phyloP scores from a whole-genome alignment of 2,329 filamentous ascomycete species.

The Aspergillus uvarum region DNA sequence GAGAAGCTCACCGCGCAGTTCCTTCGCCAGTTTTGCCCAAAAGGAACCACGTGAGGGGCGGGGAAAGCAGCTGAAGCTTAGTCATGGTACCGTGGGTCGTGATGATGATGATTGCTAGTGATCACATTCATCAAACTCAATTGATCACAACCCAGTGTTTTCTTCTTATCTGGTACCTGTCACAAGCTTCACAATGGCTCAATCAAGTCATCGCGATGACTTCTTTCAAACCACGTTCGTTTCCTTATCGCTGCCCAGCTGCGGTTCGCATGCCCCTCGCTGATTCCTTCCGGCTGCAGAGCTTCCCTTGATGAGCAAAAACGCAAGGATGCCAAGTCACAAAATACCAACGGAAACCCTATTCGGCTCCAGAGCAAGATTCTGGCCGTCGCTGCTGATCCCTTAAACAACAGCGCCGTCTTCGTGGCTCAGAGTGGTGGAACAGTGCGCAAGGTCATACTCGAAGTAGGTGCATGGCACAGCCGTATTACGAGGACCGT shows the following conservation, averaged over 20 bases:
- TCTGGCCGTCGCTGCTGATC: slow-evolving; percentile 69
- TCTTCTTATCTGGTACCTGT: background rate
- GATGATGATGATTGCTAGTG: background rate
- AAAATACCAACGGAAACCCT: slow-evolving; percentile 82
- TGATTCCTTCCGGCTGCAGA: slow-evolving; percentile 30
- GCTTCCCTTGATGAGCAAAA: slow-evolving; percentile 51
- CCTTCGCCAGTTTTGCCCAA: slow-evolving; percentile 16
- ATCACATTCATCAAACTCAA: background rate
- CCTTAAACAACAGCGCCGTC: slow-evolving; percentile 60
- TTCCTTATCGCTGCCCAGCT: background rate
- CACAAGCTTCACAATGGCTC: slow-evolving; percentile 53
- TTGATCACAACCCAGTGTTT: background rate
- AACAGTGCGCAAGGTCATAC: slow-evolving; percentile 67
- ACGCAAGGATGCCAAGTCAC: slow-evolving; percentile 69
- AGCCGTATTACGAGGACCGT: slow-evolving; percentile 10
- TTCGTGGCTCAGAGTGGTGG: slow-evolving; percentile 89
- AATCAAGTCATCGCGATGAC: slow-evolving; percentile 70
- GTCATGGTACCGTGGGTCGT: background rate
- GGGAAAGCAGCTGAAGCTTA: background rate
- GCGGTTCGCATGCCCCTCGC: slow-evolving; percentile 11
- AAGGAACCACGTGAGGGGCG: slow-evolving; percentile 1
- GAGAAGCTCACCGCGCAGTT: slow-evolving; percentile 35
- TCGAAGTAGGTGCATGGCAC: slow-evolving; percentile 64
- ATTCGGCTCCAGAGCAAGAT: slow-evolving; percentile 83
- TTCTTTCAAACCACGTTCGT: slow-evolving; percentile 92